phyloP scores from a whole-genome alignment of 169 alveolate species.

The Plasmodium gallinaceum region DNA sequence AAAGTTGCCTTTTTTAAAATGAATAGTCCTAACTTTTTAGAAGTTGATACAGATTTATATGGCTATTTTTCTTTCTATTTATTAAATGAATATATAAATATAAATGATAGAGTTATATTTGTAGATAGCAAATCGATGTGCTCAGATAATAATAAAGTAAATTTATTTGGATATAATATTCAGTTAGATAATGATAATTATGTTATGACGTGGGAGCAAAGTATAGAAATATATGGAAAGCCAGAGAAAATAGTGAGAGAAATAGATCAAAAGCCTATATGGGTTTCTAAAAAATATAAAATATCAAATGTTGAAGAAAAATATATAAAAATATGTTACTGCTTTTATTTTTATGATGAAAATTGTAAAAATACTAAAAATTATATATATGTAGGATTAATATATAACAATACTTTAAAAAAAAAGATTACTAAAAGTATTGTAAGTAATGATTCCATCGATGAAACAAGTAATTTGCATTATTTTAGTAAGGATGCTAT shows the following conservation, averaged over 20 bases:
- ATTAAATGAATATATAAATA: slow-evolving; percentile 41
- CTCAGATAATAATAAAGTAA: slow-evolving; percentile 3
- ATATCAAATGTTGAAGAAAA: slow-evolving; percentile 21
- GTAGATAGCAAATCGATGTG: slow-evolving; percentile 23
- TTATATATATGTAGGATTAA: slow-evolving; percentile 48
- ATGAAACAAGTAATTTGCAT: slow-evolving; percentile 25
- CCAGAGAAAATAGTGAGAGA: slow-evolving; percentile 41
- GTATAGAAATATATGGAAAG: slow-evolving; percentile 58
- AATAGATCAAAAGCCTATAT: slow-evolving; percentile 32
- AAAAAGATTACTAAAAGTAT: slow-evolving; percentile 4
- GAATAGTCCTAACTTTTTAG: slow-evolving; percentile 40
- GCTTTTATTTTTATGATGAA: slow-evolving; percentile 33
- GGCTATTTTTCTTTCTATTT: slow-evolving; percentile 50
- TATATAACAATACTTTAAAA: slow-evolving; percentile 20
- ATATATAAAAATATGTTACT: slow-evolving; percentile 63
- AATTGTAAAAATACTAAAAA: slow-evolving; percentile 32
- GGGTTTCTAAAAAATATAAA: slow-evolving; percentile 69
- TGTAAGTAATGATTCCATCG: background rate
- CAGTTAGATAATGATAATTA: slow-evolving; percentile 21
- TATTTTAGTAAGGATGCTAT: slow-evolving; percentile 37
- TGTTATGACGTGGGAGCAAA: slow-evolving; percentile 34
- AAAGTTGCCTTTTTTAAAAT: slow-evolving; percentile 63
- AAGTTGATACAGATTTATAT: slow-evolving; percentile 44
- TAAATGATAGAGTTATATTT: slow-evolving; percentile 61
- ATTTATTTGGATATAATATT: slow-evolving; percentile 31